phyloP scores from a whole-genome alignment of 129 eudicot genomes.

The Flaveria trinervia region DNA sequence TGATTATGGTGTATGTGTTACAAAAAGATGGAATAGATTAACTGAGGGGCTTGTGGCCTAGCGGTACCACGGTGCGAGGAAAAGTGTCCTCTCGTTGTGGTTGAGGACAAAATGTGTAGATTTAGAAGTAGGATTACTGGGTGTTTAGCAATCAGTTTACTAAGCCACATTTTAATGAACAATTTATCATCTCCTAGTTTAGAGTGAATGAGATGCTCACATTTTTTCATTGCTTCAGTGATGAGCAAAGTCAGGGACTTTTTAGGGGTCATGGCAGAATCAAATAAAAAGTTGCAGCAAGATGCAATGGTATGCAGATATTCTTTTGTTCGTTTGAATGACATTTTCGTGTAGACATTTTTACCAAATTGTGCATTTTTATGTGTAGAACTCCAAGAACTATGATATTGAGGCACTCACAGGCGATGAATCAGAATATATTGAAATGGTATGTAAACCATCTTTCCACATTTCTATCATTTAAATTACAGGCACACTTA shows the following conservation, averaged over 20 bases:
- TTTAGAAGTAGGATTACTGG: no score
- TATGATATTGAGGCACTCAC: constrained; percentile 71
- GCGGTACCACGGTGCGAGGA: no score
- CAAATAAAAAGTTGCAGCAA: constrained; percentile 63
- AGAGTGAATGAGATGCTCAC: neutral
- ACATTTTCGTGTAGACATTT: neutral
- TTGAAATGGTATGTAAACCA: constrained; percentile 67
- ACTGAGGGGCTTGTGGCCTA: no score
- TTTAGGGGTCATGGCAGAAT: constrained; percentile 75
- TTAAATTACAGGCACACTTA: neutral
- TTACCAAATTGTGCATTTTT: constrained; percentile 15
- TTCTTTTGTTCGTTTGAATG: neutral
- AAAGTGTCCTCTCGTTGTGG: no score
- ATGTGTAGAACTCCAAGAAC: constrained; percentile 59
- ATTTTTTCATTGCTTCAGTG: constrained; percentile 42
- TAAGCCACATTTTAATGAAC: neutral
- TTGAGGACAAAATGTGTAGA: no score
- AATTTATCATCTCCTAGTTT: neutral
- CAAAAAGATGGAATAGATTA: neutral
- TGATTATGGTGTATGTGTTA: neutral
- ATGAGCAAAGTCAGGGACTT: constrained; percentile 65
- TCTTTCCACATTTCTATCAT: neutral
- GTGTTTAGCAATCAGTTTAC: neutral
- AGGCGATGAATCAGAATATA: constrained; percentile 70
- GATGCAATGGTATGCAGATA: constrained; percentile 53